A percentile compares a stretch with the other conserved stretches of the same genome.
Evolutionary conservation across 305 asterid genomes (phyloP).

Genomic region (Solanum hybrid): DNA sequence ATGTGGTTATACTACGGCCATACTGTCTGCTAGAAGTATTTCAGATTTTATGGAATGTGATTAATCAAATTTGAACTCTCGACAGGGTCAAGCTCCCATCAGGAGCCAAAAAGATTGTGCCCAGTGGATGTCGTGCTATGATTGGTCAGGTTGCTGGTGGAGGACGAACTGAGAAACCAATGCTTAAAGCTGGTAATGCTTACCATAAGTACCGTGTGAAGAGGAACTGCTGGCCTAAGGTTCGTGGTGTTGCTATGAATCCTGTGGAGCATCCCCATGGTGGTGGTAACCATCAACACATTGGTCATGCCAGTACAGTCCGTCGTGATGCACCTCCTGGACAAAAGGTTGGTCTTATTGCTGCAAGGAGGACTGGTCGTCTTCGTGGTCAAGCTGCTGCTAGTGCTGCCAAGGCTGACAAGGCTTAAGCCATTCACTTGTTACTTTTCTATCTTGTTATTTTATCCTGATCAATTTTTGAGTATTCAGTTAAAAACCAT

Average conservation of each 20-base stretch:
- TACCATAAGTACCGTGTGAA: constrained; percentile 59
- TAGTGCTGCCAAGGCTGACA: constrained; percentile 54
- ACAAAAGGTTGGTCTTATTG: constrained; percentile 94
- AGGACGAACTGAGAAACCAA: constrained; percentile 33
- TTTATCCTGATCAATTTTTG: not conserved
- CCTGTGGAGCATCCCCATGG: constrained; percentile 99
- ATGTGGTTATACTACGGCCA: not conserved
- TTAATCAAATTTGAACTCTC: not conserved
- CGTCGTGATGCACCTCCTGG: constrained; percentile 98
- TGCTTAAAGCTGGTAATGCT: constrained; percentile 60
- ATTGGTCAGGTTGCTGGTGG: constrained; percentile 37
- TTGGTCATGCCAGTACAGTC: constrained; percentile 87
- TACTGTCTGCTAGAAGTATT: not conserved
- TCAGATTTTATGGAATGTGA: not conserved
- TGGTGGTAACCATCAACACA: constrained; percentile 98
- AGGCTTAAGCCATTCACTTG: constrained; percentile 26
- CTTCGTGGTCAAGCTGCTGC: constrained; percentile 94
- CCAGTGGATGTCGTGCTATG: constrained; percentile 64
- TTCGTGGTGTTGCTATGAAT: constrained; percentile 92
- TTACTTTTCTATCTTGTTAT: constrained; percentile 4
- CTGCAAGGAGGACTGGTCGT: constrained; percentile 91
- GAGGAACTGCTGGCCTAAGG: constrained; percentile 64
- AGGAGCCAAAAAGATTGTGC: constrained; percentile 51
- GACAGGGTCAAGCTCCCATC: constrained; percentile 49
- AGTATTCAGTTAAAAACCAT: not conserved